Evolutionary conservation across 768 basidiomycete species (phyloP).

Genomic region (Omphalotus guepiniiformis): DNA sequence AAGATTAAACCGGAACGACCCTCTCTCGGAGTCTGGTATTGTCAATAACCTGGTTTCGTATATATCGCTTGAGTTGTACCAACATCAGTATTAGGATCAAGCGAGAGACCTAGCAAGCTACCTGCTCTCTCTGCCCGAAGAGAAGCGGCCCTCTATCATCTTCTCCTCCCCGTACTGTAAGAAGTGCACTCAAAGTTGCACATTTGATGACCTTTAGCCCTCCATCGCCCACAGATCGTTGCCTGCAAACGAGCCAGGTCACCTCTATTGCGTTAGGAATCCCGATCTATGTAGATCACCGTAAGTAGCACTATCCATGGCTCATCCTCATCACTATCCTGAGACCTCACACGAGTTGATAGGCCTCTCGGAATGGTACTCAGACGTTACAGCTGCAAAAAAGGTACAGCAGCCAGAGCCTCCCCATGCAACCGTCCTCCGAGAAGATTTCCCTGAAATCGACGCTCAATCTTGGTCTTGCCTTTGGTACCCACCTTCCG

Average conservation of each 20-base stretch:
- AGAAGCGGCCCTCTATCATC: constrained; percentile 69
- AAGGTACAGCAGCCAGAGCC: constrained; percentile 73
- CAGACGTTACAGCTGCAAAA: constrained; percentile 58
- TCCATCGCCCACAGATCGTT: constrained; percentile 57
- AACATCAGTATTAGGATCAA: constrained; percentile 31
- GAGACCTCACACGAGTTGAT: no score
- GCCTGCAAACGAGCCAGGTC: constrained; percentile 74
- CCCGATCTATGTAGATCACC: constrained; percentile 79
- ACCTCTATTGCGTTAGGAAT: constrained; percentile 54
- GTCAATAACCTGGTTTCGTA: neutral
- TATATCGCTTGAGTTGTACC: neutral
- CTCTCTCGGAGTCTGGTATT: constrained; percentile 5
- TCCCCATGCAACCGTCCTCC: constrained; percentile 47
- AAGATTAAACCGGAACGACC: constrained; percentile 1
- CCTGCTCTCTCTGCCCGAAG: constrained; percentile 58
- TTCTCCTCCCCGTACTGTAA: constrained; percentile 85
- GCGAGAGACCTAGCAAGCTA: constrained; percentile 68
- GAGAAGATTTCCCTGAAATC: constrained; percentile 52
- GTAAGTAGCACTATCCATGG: constrained; percentile 28
- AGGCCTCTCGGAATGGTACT: constrained; percentile 81
- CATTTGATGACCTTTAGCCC: neutral
- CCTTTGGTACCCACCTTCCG: constrained; percentile 66
- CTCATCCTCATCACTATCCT: neutral
- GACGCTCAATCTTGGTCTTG: constrained; percentile 57
- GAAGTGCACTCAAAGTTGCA: constrained; percentile 6